Conservation (phyloP, 495 filamentous ascomycete species). For the Pyrenula aspistea region DNA sequence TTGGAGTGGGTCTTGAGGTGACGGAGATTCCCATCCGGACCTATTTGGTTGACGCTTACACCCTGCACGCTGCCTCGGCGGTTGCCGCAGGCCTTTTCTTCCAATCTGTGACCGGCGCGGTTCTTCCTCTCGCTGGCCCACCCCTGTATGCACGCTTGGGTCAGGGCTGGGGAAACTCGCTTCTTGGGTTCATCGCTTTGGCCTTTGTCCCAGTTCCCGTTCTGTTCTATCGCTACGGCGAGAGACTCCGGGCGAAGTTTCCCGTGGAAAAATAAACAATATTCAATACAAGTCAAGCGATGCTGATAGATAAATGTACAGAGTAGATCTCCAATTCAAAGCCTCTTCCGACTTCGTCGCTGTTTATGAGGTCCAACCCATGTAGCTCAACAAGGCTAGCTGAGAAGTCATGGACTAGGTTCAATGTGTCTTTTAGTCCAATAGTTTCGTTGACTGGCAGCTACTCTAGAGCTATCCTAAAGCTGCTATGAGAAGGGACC, state of each 20-base stretch:
- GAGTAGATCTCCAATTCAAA: too few species aligned
- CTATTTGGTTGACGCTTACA: constrained; percentile 70
- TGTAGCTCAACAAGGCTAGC: too few species aligned
- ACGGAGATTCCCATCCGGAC: constrained; percentile 59
- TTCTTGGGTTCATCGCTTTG: constrained; percentile 42
- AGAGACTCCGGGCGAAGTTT: constrained; percentile 39
- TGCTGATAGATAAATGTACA: too few species aligned
- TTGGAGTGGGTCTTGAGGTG: constrained; percentile 43
- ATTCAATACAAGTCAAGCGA: too few species aligned
- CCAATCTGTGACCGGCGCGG: constrained; percentile 56
- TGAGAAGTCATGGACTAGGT: too few species aligned
- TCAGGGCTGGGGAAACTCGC: constrained; percentile 54
- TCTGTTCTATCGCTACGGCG: constrained; percentile 49
- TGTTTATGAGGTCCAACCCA: too few species aligned
- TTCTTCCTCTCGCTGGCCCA: constrained; percentile 66
- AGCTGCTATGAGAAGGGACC: too few species aligned
- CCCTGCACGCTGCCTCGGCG: constrained; percentile 61
- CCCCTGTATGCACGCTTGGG: constrained; percentile 42
- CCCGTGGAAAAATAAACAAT: too few species aligned
- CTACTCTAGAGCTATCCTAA: too few species aligned
- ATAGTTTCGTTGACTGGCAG: too few species aligned
- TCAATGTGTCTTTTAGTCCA: too few species aligned
- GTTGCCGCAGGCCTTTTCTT: constrained; percentile 55
- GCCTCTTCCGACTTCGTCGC: too few species aligned
- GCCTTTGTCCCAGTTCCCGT: constrained; percentile 47